Conservation (phyloP, 805 yeast species). For the Schwanniomyces polymorphus region DNA sequence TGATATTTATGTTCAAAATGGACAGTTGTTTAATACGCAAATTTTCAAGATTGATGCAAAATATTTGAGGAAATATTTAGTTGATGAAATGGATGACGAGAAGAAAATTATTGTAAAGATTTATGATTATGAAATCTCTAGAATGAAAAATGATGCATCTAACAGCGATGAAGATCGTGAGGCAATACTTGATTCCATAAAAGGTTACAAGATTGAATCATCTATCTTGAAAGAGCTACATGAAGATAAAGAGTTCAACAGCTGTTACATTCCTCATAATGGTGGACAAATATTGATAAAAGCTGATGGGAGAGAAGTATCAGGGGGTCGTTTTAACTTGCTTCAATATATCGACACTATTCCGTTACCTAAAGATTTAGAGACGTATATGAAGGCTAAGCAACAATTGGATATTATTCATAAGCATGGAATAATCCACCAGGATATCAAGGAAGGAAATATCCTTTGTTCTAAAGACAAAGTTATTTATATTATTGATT, state of each 20-base stretch:
- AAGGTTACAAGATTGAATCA: not conserved
- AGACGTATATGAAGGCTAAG: not conserved
- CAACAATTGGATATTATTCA: conserved; percentile 6
- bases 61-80: not conserved
- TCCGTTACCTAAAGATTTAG: not conserved
- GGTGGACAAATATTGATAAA: not conserved
- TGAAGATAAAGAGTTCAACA: not conserved
- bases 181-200: not conserved
- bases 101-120: not conserved
- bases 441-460: conserved; percentile 3
- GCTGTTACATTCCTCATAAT: not conserved
- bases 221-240: not conserved
- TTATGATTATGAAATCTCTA: not conserved
- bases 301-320: not conserved
- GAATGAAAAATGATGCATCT: not conserved
- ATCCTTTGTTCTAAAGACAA: conserved; percentile 2
- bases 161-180: not conserved
- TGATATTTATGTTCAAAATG: not conserved
- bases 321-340: not conserved
- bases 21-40: not conserved
- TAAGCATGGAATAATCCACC: conserved; percentile 5
- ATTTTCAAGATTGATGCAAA: not conserved
- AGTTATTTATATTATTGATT: conserved; percentile 4
- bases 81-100: not conserved
- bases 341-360: not conserved